phyloP scores from a whole-genome alignment of 192 early-diverging fungal genomes.

The Coemansia sp. region DNA sequence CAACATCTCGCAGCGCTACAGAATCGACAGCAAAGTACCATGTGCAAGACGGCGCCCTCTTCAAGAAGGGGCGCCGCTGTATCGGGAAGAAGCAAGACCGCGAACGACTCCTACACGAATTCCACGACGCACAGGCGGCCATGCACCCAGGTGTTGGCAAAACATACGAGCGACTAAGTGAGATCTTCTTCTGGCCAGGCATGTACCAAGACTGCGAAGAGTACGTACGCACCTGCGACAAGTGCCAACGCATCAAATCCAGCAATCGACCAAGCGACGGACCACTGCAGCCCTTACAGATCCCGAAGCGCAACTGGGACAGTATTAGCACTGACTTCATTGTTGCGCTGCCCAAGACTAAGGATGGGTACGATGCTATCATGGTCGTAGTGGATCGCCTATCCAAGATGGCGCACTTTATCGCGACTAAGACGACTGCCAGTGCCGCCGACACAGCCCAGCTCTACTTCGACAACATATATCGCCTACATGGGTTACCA shows the following conservation, averaged over 20 bases:
- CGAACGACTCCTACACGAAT: no score
- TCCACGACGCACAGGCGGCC: no score
- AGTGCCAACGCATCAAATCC: slow-evolving; percentile 8
- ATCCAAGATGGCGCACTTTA: slow-evolving; percentile 4
- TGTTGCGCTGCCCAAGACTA: background rate
- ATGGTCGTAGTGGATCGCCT: slow-evolving; percentile 7
- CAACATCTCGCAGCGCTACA: background rate
- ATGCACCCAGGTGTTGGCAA: no score
- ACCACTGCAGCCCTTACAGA: background rate
- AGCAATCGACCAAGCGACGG: background rate
- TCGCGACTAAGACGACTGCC: background rate
- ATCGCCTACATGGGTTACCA: slow-evolving; percentile 41
- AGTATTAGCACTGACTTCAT: slow-evolving; percentile 2
- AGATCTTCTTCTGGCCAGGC: slow-evolving; percentile 9
- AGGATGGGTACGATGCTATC: background rate
- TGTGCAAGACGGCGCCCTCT: no score
- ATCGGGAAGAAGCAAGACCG: no score
- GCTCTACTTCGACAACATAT: slow-evolving; percentile 22
- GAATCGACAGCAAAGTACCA: no score
- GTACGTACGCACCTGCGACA: background rate
- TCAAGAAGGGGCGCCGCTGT: no score
- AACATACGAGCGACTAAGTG: no score
- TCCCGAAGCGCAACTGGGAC: background rate
- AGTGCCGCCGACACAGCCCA: slow-evolving; percentile 9
- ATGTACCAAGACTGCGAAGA: slow-evolving; percentile 3